Evolutionary conservation across 139 green algal species (phyloP), one percentile per base, ranked within the genome.

Genomic region (Microglena sp.): DNA sequence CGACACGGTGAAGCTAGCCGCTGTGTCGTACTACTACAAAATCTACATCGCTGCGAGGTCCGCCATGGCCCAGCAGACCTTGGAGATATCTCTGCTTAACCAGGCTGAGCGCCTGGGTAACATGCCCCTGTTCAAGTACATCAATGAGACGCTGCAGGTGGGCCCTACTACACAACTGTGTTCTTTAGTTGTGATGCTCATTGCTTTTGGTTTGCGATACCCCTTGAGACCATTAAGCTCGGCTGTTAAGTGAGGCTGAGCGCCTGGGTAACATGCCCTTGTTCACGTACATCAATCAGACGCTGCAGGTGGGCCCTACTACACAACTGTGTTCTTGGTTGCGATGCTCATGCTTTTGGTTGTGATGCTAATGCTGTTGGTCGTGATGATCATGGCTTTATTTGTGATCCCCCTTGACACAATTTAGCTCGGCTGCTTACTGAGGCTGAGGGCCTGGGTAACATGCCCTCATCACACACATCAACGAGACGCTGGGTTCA

Each of bases 21-120:
- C 66, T 1, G 43, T 54, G 1, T 72, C 70, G 11, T 82, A 76
- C 55, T 81, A 74, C 69, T 71, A 70, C 60, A 75, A 75, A 50
- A 28, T 79, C 3, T 85, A 80, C 60, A 59, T 79, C 4, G 74
- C 78, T 6, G 78, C 69, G 28, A 60, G 71, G n/a, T 71, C 74
- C 7, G 76, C 62, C 4, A 33, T 59, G 40, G 81, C 81, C 33
- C 78, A 87, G 69, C 78, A 84, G 62, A 58, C 67, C 2, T 75
- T 65, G 18, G 82, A 86, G 67, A 53, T 78, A n/a, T 8, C 4
- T 3, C 65, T 83, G 65, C 65, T 86, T 7, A 60, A 75, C 40
- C 22, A 29, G 6, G 58, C 58, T 53, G 33, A 24, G 5, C 18
- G 26, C 22, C 24, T 55, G 5, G 58, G 58, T 5, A 65, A 65